Evolutionary conservation across 805 yeast species (phyloP), one percentile per base, ranked within the genome.

Genomic region (Lipomyces japonicus): DNA sequence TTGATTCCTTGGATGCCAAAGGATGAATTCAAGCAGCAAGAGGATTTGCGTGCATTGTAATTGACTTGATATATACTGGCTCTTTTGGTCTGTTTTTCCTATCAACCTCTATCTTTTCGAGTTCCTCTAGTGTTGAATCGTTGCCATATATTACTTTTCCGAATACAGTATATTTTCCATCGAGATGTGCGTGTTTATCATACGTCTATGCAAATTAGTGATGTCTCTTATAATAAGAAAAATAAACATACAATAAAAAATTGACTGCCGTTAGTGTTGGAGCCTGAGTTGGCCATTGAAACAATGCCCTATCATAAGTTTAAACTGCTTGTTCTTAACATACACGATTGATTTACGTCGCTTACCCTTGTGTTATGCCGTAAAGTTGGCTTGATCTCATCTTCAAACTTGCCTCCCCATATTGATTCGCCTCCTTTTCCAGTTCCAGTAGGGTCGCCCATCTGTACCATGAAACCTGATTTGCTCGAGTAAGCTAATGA

Each of bases 221-320:
- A n/a, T n/a, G 4, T 7, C 25, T 34, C 28, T 4, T 24, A 19
- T 14, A 10, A 10, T 10, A 28, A 28, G 14, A 28, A 28, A 28
- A 28, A 10, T n/a, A 12, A 7, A 61, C 68, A 46, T 48, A 64
- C 70, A 14, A 76, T 74, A 66, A 75, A 76, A 60, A 75, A 76
- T 65, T 75, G 81, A 30, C 77, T 71, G 4, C 79, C 80, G 62
- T 75, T 76, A 60, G 79, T 75, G 69, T 75, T 71, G 61, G 78
- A 76, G 44, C 79, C 79, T 37, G 77, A 72, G 57, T 75, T 76
- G 54, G 80, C 80, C 80, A 76, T 76, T 32, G 78, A 73, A 54
- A 76, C 50, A 1, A 60, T 48, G 9, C 68, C 68, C 70, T 67
- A 30, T 16, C 10, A 16, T 16, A 3, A 18, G 19, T 28, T 18